A percentile compares a stretch with the other conserved stretches of the same genome.
These are phyloP conservation scores for Colletotrichum navitas DNA, from an alignment of 2,329 filamentous ascomycete genomes.

Conservation along the genomic window DNA sequence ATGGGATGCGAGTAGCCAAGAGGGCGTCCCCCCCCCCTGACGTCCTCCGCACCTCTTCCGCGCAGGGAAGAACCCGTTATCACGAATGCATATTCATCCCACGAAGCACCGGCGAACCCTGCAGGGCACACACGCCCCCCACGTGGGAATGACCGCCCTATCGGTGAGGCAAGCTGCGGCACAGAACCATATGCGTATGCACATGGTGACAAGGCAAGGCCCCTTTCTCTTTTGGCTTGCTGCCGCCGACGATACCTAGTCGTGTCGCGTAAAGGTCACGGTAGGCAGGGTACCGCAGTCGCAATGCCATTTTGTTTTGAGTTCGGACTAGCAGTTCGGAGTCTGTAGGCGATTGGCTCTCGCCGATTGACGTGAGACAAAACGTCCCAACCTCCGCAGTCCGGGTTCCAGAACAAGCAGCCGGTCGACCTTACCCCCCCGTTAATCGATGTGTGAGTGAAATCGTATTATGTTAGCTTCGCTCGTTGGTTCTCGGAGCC, in stretches of 20 bases:
- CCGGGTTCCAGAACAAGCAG: background rate
- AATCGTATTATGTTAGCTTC: background rate
- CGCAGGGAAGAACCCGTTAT: background rate
- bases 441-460: slow-evolving; percentile 7
- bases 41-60: background rate
- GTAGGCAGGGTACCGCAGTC: background rate
- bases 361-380: background rate
- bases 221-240: background rate
- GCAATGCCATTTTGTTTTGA: slow-evolving; percentile 22
- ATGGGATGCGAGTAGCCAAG: background rate
- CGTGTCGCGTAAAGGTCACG: background rate
- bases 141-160: slow-evolving; percentile 35
- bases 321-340: slow-evolving; percentile 23
- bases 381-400: slow-evolving; percentile 1
- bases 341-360: slow-evolving; percentile 5
- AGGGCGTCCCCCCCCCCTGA: background rate
- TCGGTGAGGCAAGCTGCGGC: slow-evolving; percentile 24
- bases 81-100: background rate
- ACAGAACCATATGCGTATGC: background rate
- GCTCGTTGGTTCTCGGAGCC: background rate
- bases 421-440: background rate
- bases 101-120: background rate
- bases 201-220: background rate
- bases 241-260: background rate
- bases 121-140: background rate